Base-by-base conservation (phyloP, 179 eudicot species). In the Beta corolliflora region DNA sequence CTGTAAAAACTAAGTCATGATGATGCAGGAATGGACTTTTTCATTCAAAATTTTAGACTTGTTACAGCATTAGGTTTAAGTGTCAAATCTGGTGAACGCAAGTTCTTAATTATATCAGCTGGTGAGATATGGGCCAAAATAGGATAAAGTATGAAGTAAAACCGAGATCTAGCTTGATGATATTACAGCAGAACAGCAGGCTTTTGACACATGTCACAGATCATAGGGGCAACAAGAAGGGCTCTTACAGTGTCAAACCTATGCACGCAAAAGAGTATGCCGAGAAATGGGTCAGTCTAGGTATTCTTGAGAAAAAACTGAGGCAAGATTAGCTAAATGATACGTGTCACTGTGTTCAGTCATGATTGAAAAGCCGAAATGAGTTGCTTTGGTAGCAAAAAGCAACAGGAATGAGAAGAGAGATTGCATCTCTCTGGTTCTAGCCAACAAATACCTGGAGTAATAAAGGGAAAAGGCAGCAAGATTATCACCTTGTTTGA, bases 401-500 rank as follows among this genome's bases (percentile, higher is more conserved):
- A 5, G 18, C 3, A 18, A 60, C 31, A 70, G 45, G 59, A 63
- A 68, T 55, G 19, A 36, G 31, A 82, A 41, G 73, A 44, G 10
- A 78, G 75, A 29, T 44, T 25, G 14, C 46, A 64, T 72, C 64
- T 58, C 21, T 23, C 50, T 71, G 23, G 71, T 71, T 16, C 44
- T 55, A 23, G 23, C 52, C 69, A 75, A 48, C 25, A 70, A 3
- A 52, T 48, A 9, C 18, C 36, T 23, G 55, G 31, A 72, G 21
- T 4, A 7, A n/a, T 5, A n/a, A 21, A 11, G 29, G 72, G 29
- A n/a, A 19, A 7, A 61, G 70, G 75, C 1, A 44, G 54, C 74
- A 75, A 68, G 54, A 70, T n/a, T 81, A 67, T 78, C 82, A 95
- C 98, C 94, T 93, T 67, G 98, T 95, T 84, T 93, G 97, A 87